Conservation (phyloP, 352 stramenopile species). For the Pythium aristosporum region DNA sequence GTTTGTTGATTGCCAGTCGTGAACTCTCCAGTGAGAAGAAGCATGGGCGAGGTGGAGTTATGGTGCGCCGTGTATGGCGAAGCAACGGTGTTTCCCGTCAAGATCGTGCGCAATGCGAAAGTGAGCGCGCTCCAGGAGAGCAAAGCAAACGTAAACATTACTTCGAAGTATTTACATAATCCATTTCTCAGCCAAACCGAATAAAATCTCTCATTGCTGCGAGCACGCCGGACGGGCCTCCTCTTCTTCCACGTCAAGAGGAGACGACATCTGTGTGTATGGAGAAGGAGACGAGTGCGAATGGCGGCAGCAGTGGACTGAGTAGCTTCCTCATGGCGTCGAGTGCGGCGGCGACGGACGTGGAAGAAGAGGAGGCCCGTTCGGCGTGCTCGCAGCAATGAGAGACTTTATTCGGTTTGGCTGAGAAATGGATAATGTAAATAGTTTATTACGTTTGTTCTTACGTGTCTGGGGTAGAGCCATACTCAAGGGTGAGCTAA, state of each 20-base stretch:
- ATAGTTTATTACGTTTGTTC: conserved; percentile 12
- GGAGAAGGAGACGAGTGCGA: background rate
- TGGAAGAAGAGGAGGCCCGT: conserved; percentile 36
- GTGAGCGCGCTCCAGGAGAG: too few relatives aligned
- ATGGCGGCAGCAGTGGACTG: conserved; percentile 4
- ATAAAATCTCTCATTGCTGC: conserved; percentile 51
- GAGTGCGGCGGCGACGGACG: conserved; percentile 26
- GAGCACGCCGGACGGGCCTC: conserved; percentile 37
- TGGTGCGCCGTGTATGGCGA: too few relatives aligned
- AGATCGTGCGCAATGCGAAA: too few relatives aligned
- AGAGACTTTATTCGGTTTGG: too few relatives aligned
- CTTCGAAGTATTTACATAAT: conserved; percentile 2
- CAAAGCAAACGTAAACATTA: conserved; percentile 8
- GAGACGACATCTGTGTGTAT: background rate
- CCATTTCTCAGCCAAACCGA: too few relatives aligned
- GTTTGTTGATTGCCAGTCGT: too few relatives aligned
- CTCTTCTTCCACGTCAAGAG: conserved; percentile 35
- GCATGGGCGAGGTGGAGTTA: too few relatives aligned
- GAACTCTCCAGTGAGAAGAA: too few relatives aligned
- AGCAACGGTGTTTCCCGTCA: too few relatives aligned
- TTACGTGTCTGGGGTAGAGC: background rate
- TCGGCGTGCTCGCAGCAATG: conserved; percentile 55
- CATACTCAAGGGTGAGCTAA: too few relatives aligned
- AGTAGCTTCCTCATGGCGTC: conserved; percentile 45
- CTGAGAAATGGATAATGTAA: background rate